Evolutionary conservation across 495 filamentous ascomycete genomes (phyloP).

Genomic region (Neurospora terricola): DNA sequence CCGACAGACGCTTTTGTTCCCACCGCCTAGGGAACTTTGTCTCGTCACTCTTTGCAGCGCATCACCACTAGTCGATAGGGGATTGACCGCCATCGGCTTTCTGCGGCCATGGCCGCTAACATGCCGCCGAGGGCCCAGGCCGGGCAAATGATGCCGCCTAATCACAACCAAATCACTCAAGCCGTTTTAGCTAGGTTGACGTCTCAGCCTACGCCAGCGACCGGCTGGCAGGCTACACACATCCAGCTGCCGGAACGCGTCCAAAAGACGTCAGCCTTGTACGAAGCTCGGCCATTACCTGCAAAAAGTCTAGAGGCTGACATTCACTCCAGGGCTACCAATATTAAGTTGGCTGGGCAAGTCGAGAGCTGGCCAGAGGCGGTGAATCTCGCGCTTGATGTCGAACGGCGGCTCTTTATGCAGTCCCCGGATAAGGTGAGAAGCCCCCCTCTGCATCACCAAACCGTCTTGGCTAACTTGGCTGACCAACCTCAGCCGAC

Average conservation of each 20-base stretch:
- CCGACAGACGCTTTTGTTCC: background rate
- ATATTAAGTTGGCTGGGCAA: background rate
- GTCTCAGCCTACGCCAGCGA: slow-evolving; percentile 11
- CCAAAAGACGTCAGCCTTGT: slow-evolving; percentile 28
- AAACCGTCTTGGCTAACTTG: slow-evolving; percentile 6
- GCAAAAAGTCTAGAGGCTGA: background rate
- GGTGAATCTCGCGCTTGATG: slow-evolving; percentile 20
- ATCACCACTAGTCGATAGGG: background rate
- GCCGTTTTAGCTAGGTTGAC: slow-evolving; percentile 6
- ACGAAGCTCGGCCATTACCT: slow-evolving; percentile 3
- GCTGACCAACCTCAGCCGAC: slow-evolving; percentile 17
- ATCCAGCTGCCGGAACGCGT: slow-evolving; percentile 20
- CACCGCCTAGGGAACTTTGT: background rate
- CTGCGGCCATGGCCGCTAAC: slow-evolving; percentile 41
- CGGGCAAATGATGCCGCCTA: slow-evolving; percentile 25
- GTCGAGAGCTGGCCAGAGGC: slow-evolving; percentile 18
- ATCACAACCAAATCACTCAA: slow-evolving; percentile 7
- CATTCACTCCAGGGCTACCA: background rate
- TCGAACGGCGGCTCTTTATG: slow-evolving; percentile 34
- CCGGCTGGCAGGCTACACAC: slow-evolving; percentile 24
- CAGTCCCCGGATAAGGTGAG: slow-evolving; percentile 34
- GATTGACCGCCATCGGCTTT: slow-evolving; percentile 9
- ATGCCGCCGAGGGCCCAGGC: slow-evolving; percentile 33
- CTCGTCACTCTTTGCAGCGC: background rate
- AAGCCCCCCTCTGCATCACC: background rate